A percentile compares a stretch with the other conserved stretches of the same genome.
Evolutionary conservation across 2,329 filamentous ascomycete species (phyloP).

Genomic region (Bisporella sp.): DNA sequence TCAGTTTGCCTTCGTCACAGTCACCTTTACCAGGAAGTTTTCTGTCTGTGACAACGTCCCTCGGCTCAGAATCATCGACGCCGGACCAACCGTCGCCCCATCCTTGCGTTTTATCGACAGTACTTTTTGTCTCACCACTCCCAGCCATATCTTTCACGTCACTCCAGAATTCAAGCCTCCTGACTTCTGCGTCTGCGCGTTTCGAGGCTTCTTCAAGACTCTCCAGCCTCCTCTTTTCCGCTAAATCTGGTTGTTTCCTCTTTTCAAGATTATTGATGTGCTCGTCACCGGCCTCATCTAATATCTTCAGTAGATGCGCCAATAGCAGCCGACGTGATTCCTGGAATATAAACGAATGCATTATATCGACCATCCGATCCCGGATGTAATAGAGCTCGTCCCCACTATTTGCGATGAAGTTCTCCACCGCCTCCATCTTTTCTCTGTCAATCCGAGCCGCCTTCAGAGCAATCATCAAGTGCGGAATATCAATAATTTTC

Average conservation of each 20-base stretch:
- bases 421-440: constrained; percentile 77
- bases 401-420: constrained; percentile 70
- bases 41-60: constrained; percentile 20
- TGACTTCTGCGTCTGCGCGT: constrained; percentile 74
- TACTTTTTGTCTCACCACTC: constrained; percentile 30
- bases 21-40: constrained; percentile 13
- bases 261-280: constrained; percentile 27
- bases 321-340: constrained; percentile 74
- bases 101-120: constrained; percentile 21
- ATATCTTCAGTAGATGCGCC: constrained; percentile 57
- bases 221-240: constrained; percentile 43
- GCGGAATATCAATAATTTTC: constrained; percentile 48
- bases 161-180: constrained; percentile 79
- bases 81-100: constrained; percentile 24
- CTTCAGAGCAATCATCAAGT: constrained; percentile 62
- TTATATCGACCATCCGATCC: constrained; percentile 72
- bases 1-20: constrained; percentile 14
- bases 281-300: constrained; percentile 47
- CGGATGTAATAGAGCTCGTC: constrained; percentile 72
- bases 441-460: constrained; percentile 77
- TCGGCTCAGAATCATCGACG: constrained; percentile 24
- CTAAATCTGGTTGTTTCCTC: constrained; percentile 20
- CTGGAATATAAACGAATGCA: constrained; percentile 85
- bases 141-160: constrained; percentile 66
- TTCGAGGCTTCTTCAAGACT: constrained; percentile 68